A percentile compares a stretch with the other conserved stretches of the same genome.
Evolutionary conservation across 441 rosid species (phyloP).

Genomic region (Eutrema salsugineum): DNA sequence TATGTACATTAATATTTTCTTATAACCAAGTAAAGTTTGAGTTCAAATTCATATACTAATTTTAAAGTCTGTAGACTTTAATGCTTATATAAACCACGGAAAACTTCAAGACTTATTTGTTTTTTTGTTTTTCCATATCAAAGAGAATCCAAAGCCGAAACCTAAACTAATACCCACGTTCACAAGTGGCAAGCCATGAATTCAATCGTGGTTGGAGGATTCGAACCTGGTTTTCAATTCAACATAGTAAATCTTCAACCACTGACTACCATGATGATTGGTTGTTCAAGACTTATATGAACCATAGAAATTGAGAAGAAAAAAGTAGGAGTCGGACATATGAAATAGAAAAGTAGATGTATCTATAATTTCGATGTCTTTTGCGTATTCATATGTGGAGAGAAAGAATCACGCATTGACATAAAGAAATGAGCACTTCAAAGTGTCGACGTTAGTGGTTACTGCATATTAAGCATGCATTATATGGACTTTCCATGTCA

Average conservation of each 20-base stretch:
- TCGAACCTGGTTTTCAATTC: no score
- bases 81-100: background rate
- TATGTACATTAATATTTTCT: background rate
- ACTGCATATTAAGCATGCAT: constrained; percentile 35
- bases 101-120: background rate
- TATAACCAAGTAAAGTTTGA: background rate
- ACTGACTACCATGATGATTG: no score
- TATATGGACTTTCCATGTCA: background rate
- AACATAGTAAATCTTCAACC: no score
- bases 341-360: no score
- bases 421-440: background rate
- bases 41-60: no score
- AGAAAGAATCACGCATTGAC: background rate
- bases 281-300: background rate
- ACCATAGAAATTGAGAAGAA: background rate
- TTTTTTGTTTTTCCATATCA: no score
- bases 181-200: no score
- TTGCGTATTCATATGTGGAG: background rate
- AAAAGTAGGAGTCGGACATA: background rate
- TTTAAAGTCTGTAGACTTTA: background rate
- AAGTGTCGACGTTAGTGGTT: constrained; percentile 15
- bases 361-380: background rate
- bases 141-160: no score
- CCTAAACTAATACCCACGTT: no score
- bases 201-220: no score